Percentiles rank a stretch among this genome's conserved stretches.
Conservation (phyloP, 2,329 filamentous ascomycete genomes). For the Graphilbum fragrans region DNA sequence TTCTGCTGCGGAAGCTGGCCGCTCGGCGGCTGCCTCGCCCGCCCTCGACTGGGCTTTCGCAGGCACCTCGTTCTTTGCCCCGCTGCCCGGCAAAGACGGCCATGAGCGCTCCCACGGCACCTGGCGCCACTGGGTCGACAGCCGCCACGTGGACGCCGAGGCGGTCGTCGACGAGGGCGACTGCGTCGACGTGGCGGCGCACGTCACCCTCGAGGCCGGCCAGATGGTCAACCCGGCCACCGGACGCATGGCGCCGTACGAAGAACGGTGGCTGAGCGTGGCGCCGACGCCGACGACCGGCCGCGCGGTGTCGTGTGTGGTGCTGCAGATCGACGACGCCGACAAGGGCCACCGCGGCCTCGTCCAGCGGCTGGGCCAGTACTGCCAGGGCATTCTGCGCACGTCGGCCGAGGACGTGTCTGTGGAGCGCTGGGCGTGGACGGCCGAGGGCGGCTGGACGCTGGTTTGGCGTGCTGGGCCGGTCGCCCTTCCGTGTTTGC, state of each 20-base stretch:
- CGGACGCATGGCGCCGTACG: conserved; percentile 40
- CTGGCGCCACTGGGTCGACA: conserved; percentile 52
- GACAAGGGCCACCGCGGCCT: conserved; percentile 28
- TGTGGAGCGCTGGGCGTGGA: conserved; percentile 44
- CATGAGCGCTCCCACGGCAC: conserved; percentile 19
- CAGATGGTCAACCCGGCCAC: conserved; percentile 46
- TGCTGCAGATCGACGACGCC: conserved; percentile 25
- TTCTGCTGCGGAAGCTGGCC: conserved; percentile 3
- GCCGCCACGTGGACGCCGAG: conserved; percentile 26
- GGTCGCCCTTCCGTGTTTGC: conserved; percentile 5
- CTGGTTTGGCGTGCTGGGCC: conserved; percentile 1
- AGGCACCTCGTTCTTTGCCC: conserved; percentile 33
- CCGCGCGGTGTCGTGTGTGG: conserved; percentile 17
- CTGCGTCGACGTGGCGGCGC: conserved; percentile 32
- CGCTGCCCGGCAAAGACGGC: conserved; percentile 11
- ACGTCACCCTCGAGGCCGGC: conserved; percentile 42
- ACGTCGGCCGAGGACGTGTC: conserved; percentile 24
- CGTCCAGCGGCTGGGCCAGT: conserved; percentile 39
- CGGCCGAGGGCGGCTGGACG: not conserved
- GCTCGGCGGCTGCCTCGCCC: not conserved
- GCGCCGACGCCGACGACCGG: conserved; percentile 14
- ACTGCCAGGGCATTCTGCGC: conserved; percentile 43
- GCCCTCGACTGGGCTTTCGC: conserved; percentile 55
- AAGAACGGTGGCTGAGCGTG: conserved; percentile 49
- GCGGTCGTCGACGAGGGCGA: conserved; percentile 40